Evolutionary conservation across 352 stramenopile species (phyloP).

Genomic region (Poterioochromonas sp.): DNA sequence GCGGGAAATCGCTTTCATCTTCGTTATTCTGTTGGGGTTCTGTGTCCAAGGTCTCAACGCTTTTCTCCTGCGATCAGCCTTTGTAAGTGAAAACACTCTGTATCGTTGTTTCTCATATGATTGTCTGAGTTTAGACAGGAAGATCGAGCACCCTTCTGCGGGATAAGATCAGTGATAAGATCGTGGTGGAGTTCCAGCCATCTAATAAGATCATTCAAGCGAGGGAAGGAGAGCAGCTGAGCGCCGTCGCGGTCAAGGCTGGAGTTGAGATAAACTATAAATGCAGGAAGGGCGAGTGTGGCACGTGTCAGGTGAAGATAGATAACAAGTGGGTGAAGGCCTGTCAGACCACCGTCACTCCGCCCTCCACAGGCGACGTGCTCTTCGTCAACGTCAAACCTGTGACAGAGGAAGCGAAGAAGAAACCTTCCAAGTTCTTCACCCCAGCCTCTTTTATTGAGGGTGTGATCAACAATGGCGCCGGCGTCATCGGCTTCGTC

Average conservation of each 20-base stretch:
- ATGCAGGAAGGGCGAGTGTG: conserved; percentile 37
- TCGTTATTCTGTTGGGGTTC: too few relatives aligned
- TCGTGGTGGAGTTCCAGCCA: conserved; percentile 33
- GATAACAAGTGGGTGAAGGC: conserved; percentile 35
- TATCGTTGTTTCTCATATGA: too few relatives aligned
- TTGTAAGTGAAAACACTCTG: too few relatives aligned
- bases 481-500: not conserved
- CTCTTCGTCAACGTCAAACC: too few relatives aligned
- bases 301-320: conserved; percentile 32
- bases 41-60: too few relatives aligned
- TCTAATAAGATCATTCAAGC: conserved; percentile 32
- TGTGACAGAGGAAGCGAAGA: not conserved
- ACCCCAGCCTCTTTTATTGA: not conserved
- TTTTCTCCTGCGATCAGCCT: too few relatives aligned
- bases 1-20: too few relatives aligned
- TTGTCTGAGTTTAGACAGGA: too few relatives aligned
- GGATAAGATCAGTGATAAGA: too few relatives aligned
- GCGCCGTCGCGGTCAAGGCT: conserved; percentile 8
- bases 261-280: conserved; percentile 37
- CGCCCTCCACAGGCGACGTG: not conserved
- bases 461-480: not conserved
- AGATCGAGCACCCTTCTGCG: too few relatives aligned
- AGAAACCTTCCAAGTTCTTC: not conserved
- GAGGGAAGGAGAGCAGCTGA: conserved; percentile 31
- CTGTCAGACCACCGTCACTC: not conserved